Conservation (phyloP, 768 basidiomycete genomes). For the Kwoniella sp. region DNA sequence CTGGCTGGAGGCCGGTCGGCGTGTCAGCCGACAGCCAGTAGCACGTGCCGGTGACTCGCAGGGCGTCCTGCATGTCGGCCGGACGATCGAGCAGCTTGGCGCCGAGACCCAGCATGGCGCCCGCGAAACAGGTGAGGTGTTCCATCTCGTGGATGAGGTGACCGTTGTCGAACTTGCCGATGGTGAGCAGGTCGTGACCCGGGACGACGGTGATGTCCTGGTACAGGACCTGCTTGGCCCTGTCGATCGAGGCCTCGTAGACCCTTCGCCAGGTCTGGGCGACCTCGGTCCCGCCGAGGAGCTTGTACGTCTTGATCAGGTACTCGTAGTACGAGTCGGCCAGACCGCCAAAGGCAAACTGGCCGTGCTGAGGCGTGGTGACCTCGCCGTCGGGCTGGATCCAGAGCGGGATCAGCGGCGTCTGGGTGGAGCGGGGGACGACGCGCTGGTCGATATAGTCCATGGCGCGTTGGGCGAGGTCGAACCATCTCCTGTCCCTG, state of each 20-base stretch:
- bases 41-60: slow-evolving; percentile 49
- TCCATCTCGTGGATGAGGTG: slow-evolving; percentile 34
- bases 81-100: slow-evolving; percentile 46
- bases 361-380: slow-evolving; percentile 31
- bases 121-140: slow-evolving; percentile 51
- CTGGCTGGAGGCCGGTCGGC: slow-evolving; percentile 46
- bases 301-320: slow-evolving; percentile 53
- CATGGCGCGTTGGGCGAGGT: slow-evolving; percentile 49
- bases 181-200: slow-evolving; percentile 26
- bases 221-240: slow-evolving; percentile 41
- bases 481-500: slow-evolving; percentile 50
- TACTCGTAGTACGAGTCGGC: slow-evolving; percentile 51
- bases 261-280: slow-evolving; percentile 48
- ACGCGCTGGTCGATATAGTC: slow-evolving; percentile 48
- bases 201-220: slow-evolving; percentile 46
- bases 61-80: slow-evolving; percentile 46
- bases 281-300: slow-evolving; percentile 39
- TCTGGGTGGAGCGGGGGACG: slow-evolving; percentile 24
- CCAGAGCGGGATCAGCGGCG: slow-evolving; percentile 45
- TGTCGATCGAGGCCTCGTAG: slow-evolving; percentile 49
- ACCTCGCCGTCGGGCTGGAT: slow-evolving; percentile 33
- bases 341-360: slow-evolving; percentile 50
- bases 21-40: slow-evolving; percentile 49
- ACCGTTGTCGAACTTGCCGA: slow-evolving; percentile 28
- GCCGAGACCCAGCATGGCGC: slow-evolving; percentile 54